phyloP scores from a whole-genome alignment of 495 filamentous ascomycete species.

The Echria macrotheca region DNA sequence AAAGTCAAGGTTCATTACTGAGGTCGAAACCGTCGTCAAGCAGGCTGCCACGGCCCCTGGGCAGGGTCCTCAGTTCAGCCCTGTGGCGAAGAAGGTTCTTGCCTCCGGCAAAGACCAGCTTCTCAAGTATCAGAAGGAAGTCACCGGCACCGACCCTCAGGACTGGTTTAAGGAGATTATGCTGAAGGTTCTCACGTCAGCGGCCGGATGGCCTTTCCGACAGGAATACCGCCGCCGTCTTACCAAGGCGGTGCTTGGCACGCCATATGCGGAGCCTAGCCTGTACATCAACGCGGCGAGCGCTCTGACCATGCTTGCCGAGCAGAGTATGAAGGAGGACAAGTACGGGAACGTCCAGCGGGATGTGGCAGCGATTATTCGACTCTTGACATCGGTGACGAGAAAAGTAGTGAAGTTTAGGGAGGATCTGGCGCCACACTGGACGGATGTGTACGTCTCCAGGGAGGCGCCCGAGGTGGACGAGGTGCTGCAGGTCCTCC shows the following conservation, averaged over 20 bases:
- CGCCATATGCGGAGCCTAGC: slow-evolving; percentile 58
- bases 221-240: slow-evolving; percentile 61
- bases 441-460: slow-evolving; percentile 66
- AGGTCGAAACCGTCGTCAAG: slow-evolving; percentile 49
- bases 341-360: slow-evolving; percentile 78
- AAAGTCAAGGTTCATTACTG: slow-evolving; percentile 42
- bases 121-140: slow-evolving; percentile 40
- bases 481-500: slow-evolving; percentile 53
- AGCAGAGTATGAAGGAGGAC: slow-evolving; percentile 76
- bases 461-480: slow-evolving; percentile 55
- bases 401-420: slow-evolving; percentile 65
- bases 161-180: slow-evolving; percentile 25
- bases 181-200: slow-evolving; percentile 41
- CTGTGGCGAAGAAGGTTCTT: slow-evolving; percentile 34
- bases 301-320: slow-evolving; percentile 60
- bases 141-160: slow-evolving; percentile 35
- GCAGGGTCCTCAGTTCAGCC: slow-evolving; percentile 41
- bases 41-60: slow-evolving; percentile 55
- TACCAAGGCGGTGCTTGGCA: slow-evolving; percentile 58
- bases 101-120: slow-evolving; percentile 34
- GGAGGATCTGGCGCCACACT: slow-evolving; percentile 57
- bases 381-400: slow-evolving; percentile 61
- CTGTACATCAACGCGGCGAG: slow-evolving; percentile 65
- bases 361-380: slow-evolving; percentile 67
- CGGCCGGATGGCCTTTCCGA: slow-evolving; percentile 64